Evolutionary conservation across 1,284 basidiomycete species (phyloP).

Genomic region (Ustilago curta): DNA sequence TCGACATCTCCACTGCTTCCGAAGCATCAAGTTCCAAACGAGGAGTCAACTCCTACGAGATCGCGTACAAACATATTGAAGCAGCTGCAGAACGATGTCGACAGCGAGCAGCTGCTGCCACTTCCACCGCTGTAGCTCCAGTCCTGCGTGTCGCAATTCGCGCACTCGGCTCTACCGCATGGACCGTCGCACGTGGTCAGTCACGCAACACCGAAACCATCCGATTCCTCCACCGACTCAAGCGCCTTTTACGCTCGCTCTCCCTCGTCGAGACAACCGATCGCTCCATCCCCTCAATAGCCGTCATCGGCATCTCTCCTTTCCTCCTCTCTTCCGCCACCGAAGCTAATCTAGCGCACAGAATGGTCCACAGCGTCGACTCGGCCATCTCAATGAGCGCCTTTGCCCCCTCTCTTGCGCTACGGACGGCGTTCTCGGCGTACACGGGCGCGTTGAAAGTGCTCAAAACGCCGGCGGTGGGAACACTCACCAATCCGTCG

Average conservation of each 20-base stretch:
- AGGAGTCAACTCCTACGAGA: conserved; percentile 19
- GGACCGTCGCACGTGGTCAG: conserved; percentile 34
- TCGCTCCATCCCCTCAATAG: conserved; percentile 46
- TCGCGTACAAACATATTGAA: conserved; percentile 39
- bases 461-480: conserved; percentile 56
- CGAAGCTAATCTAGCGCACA: conserved; percentile 32
- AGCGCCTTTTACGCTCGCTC: conserved; percentile 46
- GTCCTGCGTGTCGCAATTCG: conserved; percentile 58
- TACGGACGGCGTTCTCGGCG: conserved; percentile 46
- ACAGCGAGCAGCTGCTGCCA: background rate
- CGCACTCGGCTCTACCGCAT: conserved; percentile 55
- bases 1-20: conserved; percentile 27
- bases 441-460: conserved; percentile 62
- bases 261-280: conserved; percentile 29
- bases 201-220: conserved; percentile 21
- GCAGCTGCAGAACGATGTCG: conserved; percentile 31
- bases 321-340: conserved; percentile 21
- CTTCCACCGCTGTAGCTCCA: conserved; percentile 24
- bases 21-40: background rate
- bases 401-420: conserved; percentile 50
- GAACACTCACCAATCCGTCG: conserved; percentile 55
- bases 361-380: conserved; percentile 52
- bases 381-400: conserved; percentile 53
- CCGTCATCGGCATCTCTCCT: conserved; percentile 48
- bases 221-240: conserved; percentile 58